Evolutionary conservation across 257 asterid species (phyloP).

Genomic region (Parsonsia alboflavescens): DNA sequence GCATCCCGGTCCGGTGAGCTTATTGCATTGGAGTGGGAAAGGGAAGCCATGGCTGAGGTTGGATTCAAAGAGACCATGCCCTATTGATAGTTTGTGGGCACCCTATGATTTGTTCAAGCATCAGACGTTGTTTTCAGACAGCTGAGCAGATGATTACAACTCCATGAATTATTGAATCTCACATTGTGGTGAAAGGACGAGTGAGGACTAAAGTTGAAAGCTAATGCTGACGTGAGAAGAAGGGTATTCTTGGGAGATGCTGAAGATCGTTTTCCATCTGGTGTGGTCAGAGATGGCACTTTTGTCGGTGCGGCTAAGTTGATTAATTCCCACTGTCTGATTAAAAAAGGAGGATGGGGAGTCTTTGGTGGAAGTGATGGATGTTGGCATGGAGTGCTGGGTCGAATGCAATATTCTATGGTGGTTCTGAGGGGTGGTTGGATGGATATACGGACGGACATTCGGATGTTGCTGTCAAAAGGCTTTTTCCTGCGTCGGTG

Average conservation of each 20-base stretch:
- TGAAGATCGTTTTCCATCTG: not conserved
- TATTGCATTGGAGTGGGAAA: conserved; percentile 86
- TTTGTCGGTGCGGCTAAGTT: not conserved
- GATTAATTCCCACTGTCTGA: not conserved
- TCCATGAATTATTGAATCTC: conserved; percentile 18
- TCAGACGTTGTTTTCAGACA: conserved; percentile 47
- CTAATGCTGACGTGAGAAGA: conserved; percentile 15
- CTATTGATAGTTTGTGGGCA: conserved; percentile 73
- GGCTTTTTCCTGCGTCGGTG: conserved; percentile 17
- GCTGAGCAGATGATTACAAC: conserved; percentile 33
- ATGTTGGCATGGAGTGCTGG: conserved; percentile 4
- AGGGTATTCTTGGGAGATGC: conserved; percentile 25
- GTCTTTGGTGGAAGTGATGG: not conserved
- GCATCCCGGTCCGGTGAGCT: conserved; percentile 85
- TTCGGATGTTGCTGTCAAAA: conserved; percentile 21
- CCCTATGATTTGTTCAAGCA: conserved; percentile 69
- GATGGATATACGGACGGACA: conserved; percentile 17
- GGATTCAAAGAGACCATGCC: conserved; percentile 69
- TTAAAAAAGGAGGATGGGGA: not conserved
- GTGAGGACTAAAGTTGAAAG: conserved; percentile 23
- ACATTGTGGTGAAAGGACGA: conserved; percentile 24
- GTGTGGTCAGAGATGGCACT: conserved; percentile 4
- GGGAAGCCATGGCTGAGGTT: conserved; percentile 89
- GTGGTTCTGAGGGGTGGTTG: conserved; percentile 6
- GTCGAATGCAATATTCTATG: conserved; percentile 12